Conservation (phyloP, 495 filamentous ascomycete genomes). For the Aspergillus carlsbadensis region DNA sequence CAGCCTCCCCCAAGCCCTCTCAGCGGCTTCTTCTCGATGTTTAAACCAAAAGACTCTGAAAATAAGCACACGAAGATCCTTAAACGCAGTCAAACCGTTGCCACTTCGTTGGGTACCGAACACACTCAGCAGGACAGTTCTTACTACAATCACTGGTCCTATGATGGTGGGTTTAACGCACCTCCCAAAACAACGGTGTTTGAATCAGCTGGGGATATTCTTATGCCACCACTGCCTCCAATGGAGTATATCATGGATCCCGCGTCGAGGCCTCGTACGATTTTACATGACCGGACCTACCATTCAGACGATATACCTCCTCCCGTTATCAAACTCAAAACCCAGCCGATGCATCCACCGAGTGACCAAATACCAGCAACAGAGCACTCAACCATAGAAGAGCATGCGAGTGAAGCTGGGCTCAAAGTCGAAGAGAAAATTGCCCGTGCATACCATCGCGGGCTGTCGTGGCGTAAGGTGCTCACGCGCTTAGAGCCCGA, state of each 20-base stretch:
- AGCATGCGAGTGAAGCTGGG: conserved; percentile 31
- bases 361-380: conserved; percentile 39
- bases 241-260: conserved; percentile 80
- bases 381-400: conserved; percentile 9
- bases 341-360: conserved; percentile 39
- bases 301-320: conserved; percentile 89
- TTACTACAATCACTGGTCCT: conserved; percentile 36
- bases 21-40: conserved; percentile 63
- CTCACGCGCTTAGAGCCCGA: conserved; percentile 93
- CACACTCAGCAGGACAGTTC: conserved; percentile 24
- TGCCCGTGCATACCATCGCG: conserved; percentile 87
- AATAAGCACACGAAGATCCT: conserved; percentile 69
- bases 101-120: conserved; percentile 30
- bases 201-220: conserved; percentile 86
- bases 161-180: conserved; percentile 51
- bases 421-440: conserved; percentile 98
- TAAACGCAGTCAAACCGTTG: conserved; percentile 70
- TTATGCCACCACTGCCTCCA: conserved; percentile 85
- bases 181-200: conserved; percentile 94
- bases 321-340: conserved; percentile 62
- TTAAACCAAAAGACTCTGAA: conserved; percentile 42
- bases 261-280: conserved; percentile 78
- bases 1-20: conserved; percentile 46
- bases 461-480: conserved; percentile 92
- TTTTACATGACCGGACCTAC: conserved; percentile 96